These are phyloP conservation scores for Coemansia sp. DNA, from an alignment of 192 early-diverging fungal genomes.

Conservation along the genomic window DNA sequence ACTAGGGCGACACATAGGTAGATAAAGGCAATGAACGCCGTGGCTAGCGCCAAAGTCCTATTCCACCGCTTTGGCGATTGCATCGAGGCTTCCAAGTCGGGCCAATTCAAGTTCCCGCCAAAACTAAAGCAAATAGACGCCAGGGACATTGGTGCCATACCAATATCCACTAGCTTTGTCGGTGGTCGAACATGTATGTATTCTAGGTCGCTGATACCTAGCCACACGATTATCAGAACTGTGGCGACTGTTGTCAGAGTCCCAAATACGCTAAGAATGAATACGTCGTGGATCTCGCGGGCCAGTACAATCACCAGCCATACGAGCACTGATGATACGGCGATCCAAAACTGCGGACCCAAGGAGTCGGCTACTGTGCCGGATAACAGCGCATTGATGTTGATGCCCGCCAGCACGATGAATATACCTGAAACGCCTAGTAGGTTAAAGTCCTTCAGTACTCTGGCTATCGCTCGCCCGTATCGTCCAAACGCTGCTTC, in stretches of 20 bases:
- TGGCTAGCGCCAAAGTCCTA: constrained; percentile 66
- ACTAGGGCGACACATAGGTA: constrained; percentile 74
- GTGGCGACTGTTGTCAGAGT: constrained; percentile 73
- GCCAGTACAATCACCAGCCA: constrained; percentile 76
- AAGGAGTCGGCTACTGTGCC: constrained; percentile 47
- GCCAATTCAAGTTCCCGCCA: constrained; percentile 85
- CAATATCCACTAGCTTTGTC: constrained; percentile 37
- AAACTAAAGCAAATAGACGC: constrained; percentile 84
- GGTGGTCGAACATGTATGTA: constrained; percentile 27
- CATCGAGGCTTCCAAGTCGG: constrained; percentile 84
- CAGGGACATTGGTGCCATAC: constrained; percentile 71
- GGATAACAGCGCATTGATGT: constrained; percentile 63
- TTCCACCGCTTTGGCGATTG: constrained; percentile 70
- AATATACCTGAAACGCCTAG: constrained; percentile 73
- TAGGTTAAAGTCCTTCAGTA: constrained; percentile 64
- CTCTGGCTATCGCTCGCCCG: constrained; percentile 62
- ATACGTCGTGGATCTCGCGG: constrained; percentile 81
- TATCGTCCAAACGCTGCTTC: constrained; percentile 71
- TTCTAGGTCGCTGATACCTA: constrained; percentile 38
- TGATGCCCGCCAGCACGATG: constrained; percentile 76
- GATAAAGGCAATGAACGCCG: constrained; percentile 70
- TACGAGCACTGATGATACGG: constrained; percentile 62
- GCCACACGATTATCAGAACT: constrained; percentile 69
- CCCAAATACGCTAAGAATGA: constrained; percentile 76
- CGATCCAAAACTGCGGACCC: constrained; percentile 66